A percentile compares a stretch with the other conserved stretches of the same genome.
Evolutionary conservation across 345 rosid genomes (phyloP).

Genomic region (Ceriops decandra): DNA sequence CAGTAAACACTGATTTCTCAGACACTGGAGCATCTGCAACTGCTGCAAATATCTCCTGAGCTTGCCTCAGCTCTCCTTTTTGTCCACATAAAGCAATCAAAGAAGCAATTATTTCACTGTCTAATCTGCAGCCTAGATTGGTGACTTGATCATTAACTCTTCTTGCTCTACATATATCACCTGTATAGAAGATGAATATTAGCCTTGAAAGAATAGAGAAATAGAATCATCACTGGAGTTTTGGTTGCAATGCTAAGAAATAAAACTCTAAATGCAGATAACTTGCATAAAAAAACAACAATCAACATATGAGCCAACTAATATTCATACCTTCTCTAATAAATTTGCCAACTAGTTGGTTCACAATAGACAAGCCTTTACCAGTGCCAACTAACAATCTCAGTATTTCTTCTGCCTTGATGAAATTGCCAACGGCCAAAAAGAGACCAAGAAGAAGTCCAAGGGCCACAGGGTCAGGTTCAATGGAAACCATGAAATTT

Average conservation of each 20-base stretch:
- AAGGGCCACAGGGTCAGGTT: constrained; percentile 48
- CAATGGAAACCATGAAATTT: constrained; percentile 22
- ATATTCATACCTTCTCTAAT: constrained; percentile 48
- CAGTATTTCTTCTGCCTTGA: constrained; percentile 41
- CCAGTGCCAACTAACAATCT: constrained; percentile 45
- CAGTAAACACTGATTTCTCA: constrained; percentile 41
- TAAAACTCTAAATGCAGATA: not conserved
- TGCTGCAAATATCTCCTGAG: constrained; percentile 45
- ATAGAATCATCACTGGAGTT: not conserved
- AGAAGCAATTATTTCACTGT: constrained; percentile 49
- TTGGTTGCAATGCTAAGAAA: not conserved
- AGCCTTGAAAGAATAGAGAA: constrained; percentile 2
- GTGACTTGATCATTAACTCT: constrained; percentile 35
- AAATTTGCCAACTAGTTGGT: constrained; percentile 47
- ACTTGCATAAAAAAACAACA: not conserved
- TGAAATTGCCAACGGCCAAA: constrained; percentile 30
- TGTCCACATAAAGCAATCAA: constrained; percentile 56
- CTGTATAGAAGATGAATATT: constrained; percentile 31
- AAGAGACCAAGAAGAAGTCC: constrained; percentile 52
- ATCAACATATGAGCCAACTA: not conserved
- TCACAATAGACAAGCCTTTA: constrained; percentile 44
- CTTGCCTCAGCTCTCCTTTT: constrained; percentile 47
- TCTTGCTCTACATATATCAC: constrained; percentile 50
- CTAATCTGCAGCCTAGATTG: constrained; percentile 41
- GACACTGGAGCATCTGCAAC: constrained; percentile 37